Evolutionary conservation across 2,329 filamentous ascomycete species (phyloP).

Genomic region (Thelonectria discophora): DNA sequence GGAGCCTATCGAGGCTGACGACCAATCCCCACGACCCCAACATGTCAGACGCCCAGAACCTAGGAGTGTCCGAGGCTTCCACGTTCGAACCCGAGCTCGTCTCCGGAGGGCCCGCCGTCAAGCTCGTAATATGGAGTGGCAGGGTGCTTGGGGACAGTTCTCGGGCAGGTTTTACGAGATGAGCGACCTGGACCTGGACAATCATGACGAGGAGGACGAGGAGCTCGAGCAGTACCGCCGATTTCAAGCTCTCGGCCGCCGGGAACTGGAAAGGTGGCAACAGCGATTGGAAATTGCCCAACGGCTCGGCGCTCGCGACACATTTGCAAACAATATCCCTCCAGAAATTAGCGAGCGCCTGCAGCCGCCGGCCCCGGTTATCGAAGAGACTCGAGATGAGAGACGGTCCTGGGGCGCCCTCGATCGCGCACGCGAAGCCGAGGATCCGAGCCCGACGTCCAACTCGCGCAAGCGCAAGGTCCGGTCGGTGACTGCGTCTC

Average conservation of each 20-base stretch:
- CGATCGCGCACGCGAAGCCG: conserved; percentile 80
- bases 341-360: conserved; percentile 69
- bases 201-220: conserved; percentile 70
- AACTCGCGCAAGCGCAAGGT: conserved; percentile 77
- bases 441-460: conserved; percentile 58
- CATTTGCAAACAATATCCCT: conserved; percentile 72
- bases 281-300: conserved; percentile 83
- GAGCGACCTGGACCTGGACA: conserved; percentile 54
- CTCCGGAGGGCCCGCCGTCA: conserved; percentile 64
- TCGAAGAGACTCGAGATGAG: conserved; percentile 79
- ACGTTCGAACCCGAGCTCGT: conserved; percentile 64
- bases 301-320: conserved; percentile 76
- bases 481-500: conserved; percentile 75
- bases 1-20: conserved; percentile 46
- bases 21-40: conserved; percentile 45
- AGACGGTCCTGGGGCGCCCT: conserved; percentile 89
- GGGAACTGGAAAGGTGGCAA: conserved; percentile 79
- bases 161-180: conserved; percentile 69
- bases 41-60: conserved; percentile 44
- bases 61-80: conserved; percentile 47
- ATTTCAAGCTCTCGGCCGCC: conserved; percentile 64
- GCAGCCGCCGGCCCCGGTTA: conserved; percentile 64
- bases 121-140: conserved; percentile 84
- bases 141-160: conserved; percentile 80
- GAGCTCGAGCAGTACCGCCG: conserved; percentile 68